Percentiles rank a stretch among this genome's conserved stretches.
Evolutionary conservation across 306 rosid species (phyloP).

Genomic region (Psophocarpus tetragonolobus): DNA sequence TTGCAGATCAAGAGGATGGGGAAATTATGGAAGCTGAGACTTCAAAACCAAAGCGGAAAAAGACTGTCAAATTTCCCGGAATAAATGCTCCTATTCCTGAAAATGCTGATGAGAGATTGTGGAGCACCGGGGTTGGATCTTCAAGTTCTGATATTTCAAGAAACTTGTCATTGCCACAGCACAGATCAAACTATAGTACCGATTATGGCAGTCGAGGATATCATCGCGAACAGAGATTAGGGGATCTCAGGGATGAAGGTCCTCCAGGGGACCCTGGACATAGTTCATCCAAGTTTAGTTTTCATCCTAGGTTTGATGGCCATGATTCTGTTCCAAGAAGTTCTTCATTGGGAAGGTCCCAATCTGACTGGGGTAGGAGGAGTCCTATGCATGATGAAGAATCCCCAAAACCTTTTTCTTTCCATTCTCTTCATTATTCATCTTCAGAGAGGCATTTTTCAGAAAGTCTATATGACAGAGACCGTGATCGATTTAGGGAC

Average conservation of each 20-base stretch:
- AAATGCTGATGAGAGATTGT: slow-evolving; percentile 71
- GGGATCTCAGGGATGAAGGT: slow-evolving; percentile 69
- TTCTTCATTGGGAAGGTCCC: slow-evolving; percentile 44
- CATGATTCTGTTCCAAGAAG: slow-evolving; percentile 49
- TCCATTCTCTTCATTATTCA: slow-evolving; percentile 48
- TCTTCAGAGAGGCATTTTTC: slow-evolving; percentile 43
- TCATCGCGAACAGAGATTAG: slow-evolving; percentile 59
- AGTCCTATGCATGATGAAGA: slow-evolving; percentile 54
- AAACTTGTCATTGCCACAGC: slow-evolving; percentile 51
- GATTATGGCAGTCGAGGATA: slow-evolving; percentile 61
- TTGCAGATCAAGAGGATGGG: slow-evolving; percentile 84
- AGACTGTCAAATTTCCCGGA: slow-evolving; percentile 83
- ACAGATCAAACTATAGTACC: slow-evolving; percentile 43
- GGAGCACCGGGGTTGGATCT: slow-evolving; percentile 55
- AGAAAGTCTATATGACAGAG: slow-evolving; percentile 42
- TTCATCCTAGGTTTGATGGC: slow-evolving; percentile 62
- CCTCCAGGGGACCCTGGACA: slow-evolving; percentile 77
- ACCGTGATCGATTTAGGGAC: slow-evolving; percentile 43
- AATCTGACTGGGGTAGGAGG: slow-evolving; percentile 59
- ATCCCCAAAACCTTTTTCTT: slow-evolving; percentile 35
- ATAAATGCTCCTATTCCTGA: slow-evolving; percentile 88
- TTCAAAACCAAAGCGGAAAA: slow-evolving; percentile 52
- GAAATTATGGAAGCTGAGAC: slow-evolving; percentile 66
- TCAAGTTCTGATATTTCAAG: slow-evolving; percentile 52
- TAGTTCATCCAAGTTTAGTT: slow-evolving; percentile 50